Evolutionary conservation across 192 early-diverging fungal genomes (phyloP).

Genomic region (Entophlyctis helioformis): DNA sequence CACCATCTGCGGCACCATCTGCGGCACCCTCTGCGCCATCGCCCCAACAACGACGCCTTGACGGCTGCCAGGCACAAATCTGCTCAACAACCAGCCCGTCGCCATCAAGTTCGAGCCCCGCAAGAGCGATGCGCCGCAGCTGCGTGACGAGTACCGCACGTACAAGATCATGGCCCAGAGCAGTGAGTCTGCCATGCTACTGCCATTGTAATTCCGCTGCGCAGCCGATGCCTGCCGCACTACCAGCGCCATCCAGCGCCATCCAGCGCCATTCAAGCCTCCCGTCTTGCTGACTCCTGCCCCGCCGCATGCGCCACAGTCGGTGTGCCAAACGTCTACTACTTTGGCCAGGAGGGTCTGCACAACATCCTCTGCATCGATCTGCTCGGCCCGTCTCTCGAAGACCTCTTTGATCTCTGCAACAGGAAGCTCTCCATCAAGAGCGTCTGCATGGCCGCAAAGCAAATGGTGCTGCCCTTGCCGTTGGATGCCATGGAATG

Average conservation of each 20-base stretch:
- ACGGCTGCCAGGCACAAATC: conserved; percentile 55
- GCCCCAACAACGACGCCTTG: background rate
- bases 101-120: conserved; percentile 98
- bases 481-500: background rate
- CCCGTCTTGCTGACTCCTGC: background rate
- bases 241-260: background rate
- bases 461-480: conserved; percentile 65
- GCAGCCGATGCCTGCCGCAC: background rate
- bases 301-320: too few species aligned
- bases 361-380: conserved; percentile 93
- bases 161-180: conserved; percentile 82
- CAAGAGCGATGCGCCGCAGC: conserved; percentile 94
- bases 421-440: conserved; percentile 81
- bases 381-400: conserved; percentile 81
- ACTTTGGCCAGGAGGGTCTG: conserved; percentile 95
- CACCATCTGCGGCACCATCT: too few species aligned
- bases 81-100: conserved; percentile 79
- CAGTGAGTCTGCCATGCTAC: too few species aligned
- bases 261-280: background rate
- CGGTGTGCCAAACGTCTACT: conserved; percentile 83
- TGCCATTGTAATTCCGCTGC: background rate
- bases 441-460: conserved; percentile 93
- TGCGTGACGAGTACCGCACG: conserved; percentile 89
- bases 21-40: background rate
- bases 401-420: conserved; percentile 95